Evolutionary conservation across 176 grass and related monocot species (phyloP).

Genomic region (Avena eriantha): DNA sequence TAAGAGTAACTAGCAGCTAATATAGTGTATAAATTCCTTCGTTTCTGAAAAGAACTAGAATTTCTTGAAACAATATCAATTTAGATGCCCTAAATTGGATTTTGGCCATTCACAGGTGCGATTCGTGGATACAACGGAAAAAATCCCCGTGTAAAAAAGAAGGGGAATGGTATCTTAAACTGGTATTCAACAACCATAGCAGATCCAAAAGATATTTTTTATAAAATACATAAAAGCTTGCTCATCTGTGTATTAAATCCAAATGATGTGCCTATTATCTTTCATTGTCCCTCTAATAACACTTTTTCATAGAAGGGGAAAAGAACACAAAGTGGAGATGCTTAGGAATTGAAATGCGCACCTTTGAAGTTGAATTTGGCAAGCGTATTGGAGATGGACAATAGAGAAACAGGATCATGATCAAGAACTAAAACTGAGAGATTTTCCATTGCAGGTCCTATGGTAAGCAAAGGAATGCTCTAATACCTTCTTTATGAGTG

Average conservation of each 20-base stretch:
- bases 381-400: background rate
- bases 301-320: background rate
- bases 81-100: background rate
- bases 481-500: background rate
- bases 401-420: background rate
- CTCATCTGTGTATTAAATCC: background rate
- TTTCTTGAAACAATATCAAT: background rate
- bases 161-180: background rate
- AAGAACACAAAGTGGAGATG: slow-evolving; percentile 13
- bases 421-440: slow-evolving; percentile 42
- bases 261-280: background rate
- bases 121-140: background rate
- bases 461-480: background rate
- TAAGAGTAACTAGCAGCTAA: background rate
- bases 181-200: background rate
- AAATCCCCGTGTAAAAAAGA: background rate
- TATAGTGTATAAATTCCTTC: slow-evolving; percentile 2
- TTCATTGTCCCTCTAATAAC: slow-evolving; percentile 20
- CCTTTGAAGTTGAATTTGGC: slow-evolving; percentile 19
- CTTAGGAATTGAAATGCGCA: slow-evolving; percentile 16
- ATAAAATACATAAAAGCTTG: background rate
- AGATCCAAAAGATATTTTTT: slow-evolving; percentile 7
- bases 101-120: background rate
- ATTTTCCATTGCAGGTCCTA: slow-evolving; percentile 17
- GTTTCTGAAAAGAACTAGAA: background rate